A percentile compares a stretch with the other conserved stretches of the same genome.
phyloP scores from a whole-genome alignment of 1,139 yeast genomes.

The Waltiozyma sp. region DNA sequence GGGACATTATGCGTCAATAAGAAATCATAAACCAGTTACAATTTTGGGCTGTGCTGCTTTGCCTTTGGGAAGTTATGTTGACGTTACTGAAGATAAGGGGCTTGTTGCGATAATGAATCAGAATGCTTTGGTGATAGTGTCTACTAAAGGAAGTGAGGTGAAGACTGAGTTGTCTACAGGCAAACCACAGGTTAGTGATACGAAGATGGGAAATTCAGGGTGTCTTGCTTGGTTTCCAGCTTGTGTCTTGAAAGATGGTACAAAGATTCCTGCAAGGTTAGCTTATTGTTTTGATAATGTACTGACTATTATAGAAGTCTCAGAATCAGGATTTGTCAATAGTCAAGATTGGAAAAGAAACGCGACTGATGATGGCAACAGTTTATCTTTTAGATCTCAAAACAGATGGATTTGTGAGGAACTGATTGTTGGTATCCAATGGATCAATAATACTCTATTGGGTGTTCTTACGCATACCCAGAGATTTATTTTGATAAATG shows the following conservation, averaged over 20 bases:
- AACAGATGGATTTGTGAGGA: constrained; percentile 38
- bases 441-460: constrained; percentile 46
- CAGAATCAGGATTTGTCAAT: constrained; percentile 4
- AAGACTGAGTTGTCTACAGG: constrained; percentile 45
- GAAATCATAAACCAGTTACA: constrained; percentile 20
- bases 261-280: constrained; percentile 32
- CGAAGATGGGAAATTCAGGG: constrained; percentile 30
- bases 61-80: constrained; percentile 43
- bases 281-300: constrained; percentile 61
- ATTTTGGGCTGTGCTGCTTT: constrained; percentile 33
- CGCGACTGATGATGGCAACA: constrained; percentile 15
- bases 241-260: constrained; percentile 17
- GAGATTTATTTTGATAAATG: constrained; percentile 31
- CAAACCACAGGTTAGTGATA: constrained; percentile 29
- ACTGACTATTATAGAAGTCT: constrained; percentile 44
- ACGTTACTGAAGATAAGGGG: constrained; percentile 45
- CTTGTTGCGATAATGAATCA: constrained; percentile 53
- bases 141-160: constrained; percentile 38
- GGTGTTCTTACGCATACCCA: constrained; percentile 37
- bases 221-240: constrained; percentile 54
- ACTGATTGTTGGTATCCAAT: constrained; percentile 41
- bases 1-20: constrained; percentile 29
- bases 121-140: constrained; percentile 38
- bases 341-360: not conserved
- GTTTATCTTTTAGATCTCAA: constrained; percentile 31